phyloP scores from a whole-genome alignment of 495 filamentous ascomycete genomes.

The Penicillium argentinense region DNA sequence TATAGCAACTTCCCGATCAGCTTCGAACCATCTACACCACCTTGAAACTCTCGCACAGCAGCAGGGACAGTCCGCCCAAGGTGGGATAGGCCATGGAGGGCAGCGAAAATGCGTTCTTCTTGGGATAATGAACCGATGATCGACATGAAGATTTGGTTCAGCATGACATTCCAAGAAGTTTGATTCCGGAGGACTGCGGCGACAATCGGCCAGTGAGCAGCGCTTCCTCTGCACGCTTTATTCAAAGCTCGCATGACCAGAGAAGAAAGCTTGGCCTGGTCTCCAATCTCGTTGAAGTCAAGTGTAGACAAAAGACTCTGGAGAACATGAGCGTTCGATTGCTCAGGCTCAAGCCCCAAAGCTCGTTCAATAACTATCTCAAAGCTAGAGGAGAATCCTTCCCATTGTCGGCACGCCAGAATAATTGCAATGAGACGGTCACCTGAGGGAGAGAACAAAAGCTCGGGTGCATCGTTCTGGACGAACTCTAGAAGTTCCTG shows the following conservation, averaged over 20 bases:
- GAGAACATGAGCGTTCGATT: constrained; percentile 39
- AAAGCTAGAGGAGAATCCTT: constrained; percentile 40
- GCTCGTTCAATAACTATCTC: constrained; percentile 39
- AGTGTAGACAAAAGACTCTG: constrained; percentile 42
- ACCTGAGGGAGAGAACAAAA: constrained; percentile 57
- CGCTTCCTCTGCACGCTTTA: constrained; percentile 39
- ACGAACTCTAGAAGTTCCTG: constrained; percentile 42
- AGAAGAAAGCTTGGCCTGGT: constrained; percentile 30
- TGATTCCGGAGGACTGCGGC: constrained; percentile 46
- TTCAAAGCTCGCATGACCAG: constrained; percentile 40
- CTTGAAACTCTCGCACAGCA: constrained; percentile 39
- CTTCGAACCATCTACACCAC: constrained; percentile 47
- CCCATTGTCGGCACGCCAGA: constrained; percentile 40
- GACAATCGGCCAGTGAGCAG: constrained; percentile 44
- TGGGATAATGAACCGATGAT: constrained; percentile 38
- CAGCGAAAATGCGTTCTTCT: constrained; percentile 29
- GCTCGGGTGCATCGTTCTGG: constrained; percentile 45
- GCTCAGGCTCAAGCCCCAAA: constrained; percentile 37
- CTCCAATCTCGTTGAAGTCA: constrained; percentile 39
- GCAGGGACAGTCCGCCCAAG: constrained; percentile 38
- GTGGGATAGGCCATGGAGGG: constrained; percentile 41
- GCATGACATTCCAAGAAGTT: constrained; percentile 40
- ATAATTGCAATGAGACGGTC: constrained; percentile 44
- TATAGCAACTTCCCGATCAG: constrained; percentile 57
- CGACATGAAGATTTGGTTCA: constrained; percentile 41